Conservation (phyloP, 805 yeast species). For the Candida coleopterorum region DNA sequence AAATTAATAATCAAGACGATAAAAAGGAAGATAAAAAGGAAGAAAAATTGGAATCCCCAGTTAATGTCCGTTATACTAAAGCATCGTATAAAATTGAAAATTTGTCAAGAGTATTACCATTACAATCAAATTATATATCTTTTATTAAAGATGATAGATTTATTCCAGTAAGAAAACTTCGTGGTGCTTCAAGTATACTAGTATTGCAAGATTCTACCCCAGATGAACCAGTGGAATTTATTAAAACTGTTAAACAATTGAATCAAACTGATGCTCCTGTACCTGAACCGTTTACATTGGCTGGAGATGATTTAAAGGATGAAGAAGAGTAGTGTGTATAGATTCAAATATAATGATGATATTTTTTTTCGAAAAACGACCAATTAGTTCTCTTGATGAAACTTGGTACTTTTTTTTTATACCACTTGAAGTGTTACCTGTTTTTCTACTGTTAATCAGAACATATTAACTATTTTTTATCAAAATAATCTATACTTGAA, state of each 20-base stretch:
- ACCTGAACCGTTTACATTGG: slow-evolving; percentile 65
- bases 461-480: too few relatives aligned
- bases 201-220: slow-evolving; percentile 64
- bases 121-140: slow-evolving; percentile 78
- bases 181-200: slow-evolving; percentile 65
- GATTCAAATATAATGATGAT: not conserved
- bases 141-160: slow-evolving; percentile 73
- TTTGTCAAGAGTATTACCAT: slow-evolving; percentile 84
- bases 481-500: too few relatives aligned
- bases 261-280: slow-evolving; percentile 69
- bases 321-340: slow-evolving; percentile 16
- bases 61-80: slow-evolving; percentile 50
- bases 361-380: too few relatives aligned
- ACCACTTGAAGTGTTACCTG: too few relatives aligned
- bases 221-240: slow-evolving; percentile 54
- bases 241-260: slow-evolving; percentile 81
- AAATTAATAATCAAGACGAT: slow-evolving; percentile 21
- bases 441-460: too few relatives aligned
- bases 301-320: slow-evolving; percentile 49
- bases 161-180: slow-evolving; percentile 75
- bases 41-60: slow-evolving; percentile 22
- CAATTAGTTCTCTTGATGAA: too few relatives aligned
- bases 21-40: slow-evolving; percentile 24
- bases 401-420: too few relatives aligned
- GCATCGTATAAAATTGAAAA: slow-evolving; percentile 70